Base-by-base conservation (phyloP, 208 protist species). In the Angomonas deanei region DNA sequence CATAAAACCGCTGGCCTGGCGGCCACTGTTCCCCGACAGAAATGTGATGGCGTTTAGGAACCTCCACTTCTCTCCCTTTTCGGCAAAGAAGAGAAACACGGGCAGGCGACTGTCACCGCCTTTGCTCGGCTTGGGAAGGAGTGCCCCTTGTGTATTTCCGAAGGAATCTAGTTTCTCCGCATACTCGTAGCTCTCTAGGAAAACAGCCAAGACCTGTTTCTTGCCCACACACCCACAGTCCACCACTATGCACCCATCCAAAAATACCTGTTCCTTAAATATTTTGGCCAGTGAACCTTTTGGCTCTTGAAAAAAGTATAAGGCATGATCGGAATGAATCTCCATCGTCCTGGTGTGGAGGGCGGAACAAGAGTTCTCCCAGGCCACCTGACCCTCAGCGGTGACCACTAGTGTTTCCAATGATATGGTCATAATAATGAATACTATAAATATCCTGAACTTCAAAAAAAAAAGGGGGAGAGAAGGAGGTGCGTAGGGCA, bases 301-400 rank as follows among this genome's bases (percentile, higher is more conserved):
- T 19, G 74, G 80, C 56, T 87, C 80, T n/a, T 83, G 72, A 52
- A 84, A 84, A 48, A 67, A 78, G 70, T 87, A 91, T 3, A 87
- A 54, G 11, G 80, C 64, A 39, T 75, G 58, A 58, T 82, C 76
- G 17, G 62, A 60, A 67, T 91, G 80, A 15, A 87, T 64, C 57
- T 87, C 84, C 13, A 84, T 65, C 6, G 77, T 87, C 52, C 84
- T 80, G 30, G 30, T 36, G 10, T 70, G 71, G 23, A 54, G 17
- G 13, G 57, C n/a, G 33, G 57, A 27, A 0, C 63, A 59, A 26
- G 54, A 58, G 19, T 55, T 60, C 55, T 61, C 73, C 68, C 61
- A 82, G n/a, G 64, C 63, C 24, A 75, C 73, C 50, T 62, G 59
- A 36, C 48, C 78, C 52, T 69, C 70, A 6, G 62, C 59, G 11